Base-by-base conservation (phyloP, 805 yeast genomes). In the Lipomyces spencermartinsiae region DNA sequence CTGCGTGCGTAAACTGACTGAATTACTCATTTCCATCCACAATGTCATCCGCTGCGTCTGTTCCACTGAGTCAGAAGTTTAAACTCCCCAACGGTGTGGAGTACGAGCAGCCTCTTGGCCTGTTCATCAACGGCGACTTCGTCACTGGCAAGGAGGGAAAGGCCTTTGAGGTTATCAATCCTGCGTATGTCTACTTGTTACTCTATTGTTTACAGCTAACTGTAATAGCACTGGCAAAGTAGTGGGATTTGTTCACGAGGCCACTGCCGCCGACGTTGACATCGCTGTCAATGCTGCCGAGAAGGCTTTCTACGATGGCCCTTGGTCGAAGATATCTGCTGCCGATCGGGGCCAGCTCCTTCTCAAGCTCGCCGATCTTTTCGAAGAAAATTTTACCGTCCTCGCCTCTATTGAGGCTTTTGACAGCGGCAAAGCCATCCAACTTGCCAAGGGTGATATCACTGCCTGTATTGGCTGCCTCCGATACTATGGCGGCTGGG, bases 401-500 rank as follows among this genome's bases (percentile, higher is more conserved):
- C 80, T 93, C 67, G 93, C 97, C 34, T 82, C 86, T 57, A 89
- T 93, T 75, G 98, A 93, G 81, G 84, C 97, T 29, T 82, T 89
- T 76, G 97, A 93, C 79, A 91, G 92, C 77, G 98, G 98, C 80
- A 93, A 93, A 82, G 88, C 97, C 53, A 81, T 90, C 73, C 79
- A 80, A 61, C 67, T 63, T 57, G 76, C 80, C 59, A 85, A 88
- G 78, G 92, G 91, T 69, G 97, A 93, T 77, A 89, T 93, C 67
- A 87, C 83, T 51, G 84, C 90, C 71, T 86, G 89, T 61, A 84
- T 89, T 58, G 84, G 84, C 73, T 90, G 89, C 78, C 80, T 92
- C 78, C 87, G 94, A 81, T 89, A 93, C 72, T 89, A 91, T 78
- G 97, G 93, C 67, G 97, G 97, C 71, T 91, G 87, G 87, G 92